Conservation (phyloP, 371 early-diverging fungal species). For the Mucor lusitanicus region DNA sequence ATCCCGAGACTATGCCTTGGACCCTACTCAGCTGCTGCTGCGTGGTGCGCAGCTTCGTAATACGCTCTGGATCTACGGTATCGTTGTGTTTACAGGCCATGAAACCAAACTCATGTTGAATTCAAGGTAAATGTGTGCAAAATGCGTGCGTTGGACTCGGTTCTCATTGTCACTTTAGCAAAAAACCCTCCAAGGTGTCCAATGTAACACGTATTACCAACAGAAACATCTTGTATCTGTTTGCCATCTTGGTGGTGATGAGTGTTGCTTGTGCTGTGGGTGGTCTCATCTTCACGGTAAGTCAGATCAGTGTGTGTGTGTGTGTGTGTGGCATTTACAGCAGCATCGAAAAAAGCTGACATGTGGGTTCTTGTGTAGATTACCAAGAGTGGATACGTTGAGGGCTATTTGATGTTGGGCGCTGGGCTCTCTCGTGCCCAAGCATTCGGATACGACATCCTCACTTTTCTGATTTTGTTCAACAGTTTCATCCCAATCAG, state of each 20-base stretch:
- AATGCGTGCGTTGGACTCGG: neutral
- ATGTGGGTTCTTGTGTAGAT: conserved; percentile 27
- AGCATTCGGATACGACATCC: conserved; percentile 62
- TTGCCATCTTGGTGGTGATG: conserved; percentile 76
- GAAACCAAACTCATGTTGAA: conserved; percentile 83
- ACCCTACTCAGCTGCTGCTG: conserved; percentile 67
- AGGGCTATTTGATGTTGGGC: conserved; percentile 42
- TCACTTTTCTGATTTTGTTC: conserved; percentile 81
- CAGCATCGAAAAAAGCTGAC: neutral
- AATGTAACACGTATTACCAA: conserved; percentile 82
- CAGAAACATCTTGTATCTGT: conserved; percentile 85
- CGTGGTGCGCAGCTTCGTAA: conserved; percentile 84
- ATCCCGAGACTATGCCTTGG: conserved; percentile 73
- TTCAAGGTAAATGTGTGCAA: conserved; percentile 42
- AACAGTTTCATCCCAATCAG: conserved; percentile 83
- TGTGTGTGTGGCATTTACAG: no score
- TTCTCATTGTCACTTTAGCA: conserved; percentile 23
- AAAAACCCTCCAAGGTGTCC: conserved; percentile 31
- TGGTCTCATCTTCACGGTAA: conserved; percentile 53
- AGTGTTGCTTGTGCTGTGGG: conserved; percentile 81
- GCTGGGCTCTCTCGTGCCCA: conserved; percentile 10
- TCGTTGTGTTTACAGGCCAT: conserved; percentile 82
- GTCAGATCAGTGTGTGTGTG: neutral
- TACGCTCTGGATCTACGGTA: conserved; percentile 78
- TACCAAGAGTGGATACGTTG: conserved; percentile 26